Evolutionary conservation across 1,284 basidiomycete genomes (phyloP), one percentile per base, ranked within the genome.

Genomic region (Sphaerobolus stellatus): DNA sequence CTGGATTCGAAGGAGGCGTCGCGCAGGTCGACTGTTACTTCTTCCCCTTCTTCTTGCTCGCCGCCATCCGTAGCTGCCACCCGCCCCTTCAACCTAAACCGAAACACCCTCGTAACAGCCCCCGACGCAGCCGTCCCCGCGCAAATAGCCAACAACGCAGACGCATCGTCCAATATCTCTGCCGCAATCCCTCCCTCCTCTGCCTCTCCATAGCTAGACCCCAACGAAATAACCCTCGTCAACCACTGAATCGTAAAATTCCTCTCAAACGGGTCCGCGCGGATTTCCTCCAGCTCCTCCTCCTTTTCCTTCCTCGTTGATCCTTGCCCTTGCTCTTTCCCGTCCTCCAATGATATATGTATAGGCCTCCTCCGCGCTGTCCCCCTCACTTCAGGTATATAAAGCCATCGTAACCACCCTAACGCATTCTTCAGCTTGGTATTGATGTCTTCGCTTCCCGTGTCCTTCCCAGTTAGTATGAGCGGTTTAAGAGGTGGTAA

Each of bases 1-100:
- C 75, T 70, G 52, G 88, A 86, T 31, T 84, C 80, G 45, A 94
- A 75, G 0, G 90, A 83, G 2, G 85, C 81, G 65, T 95, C 92
- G 53, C 78, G 84, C 33, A 95, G 65, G 34, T 78, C 71, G 14
- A 93, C 71, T 16, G 68, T 57, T 45, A 72, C 59, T 24, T 52
- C 57, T 40, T 30, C 46, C 54, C 56, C n/a, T 53, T 11, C 40
- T 8, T 27, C 58, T 2, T 71, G 60, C 20, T 51, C 38, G n/a
- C n/a, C n/a, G n/a, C n/a, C n/a, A n/a, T n/a, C n/a, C n/a, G n/a
- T n/a, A n/a, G n/a, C n/a, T n/a, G n/a, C n/a, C n/a, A 36, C 11
- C 33, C 33, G 33, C 11, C 11, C 20, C 13, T 50, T 30, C 8
- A 33, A 25, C 9, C 36, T 34, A 40, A 82, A 80, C 18, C 61